Base-by-base conservation (phyloP, 306 rosid species). In the Echinosophora koreensis region DNA sequence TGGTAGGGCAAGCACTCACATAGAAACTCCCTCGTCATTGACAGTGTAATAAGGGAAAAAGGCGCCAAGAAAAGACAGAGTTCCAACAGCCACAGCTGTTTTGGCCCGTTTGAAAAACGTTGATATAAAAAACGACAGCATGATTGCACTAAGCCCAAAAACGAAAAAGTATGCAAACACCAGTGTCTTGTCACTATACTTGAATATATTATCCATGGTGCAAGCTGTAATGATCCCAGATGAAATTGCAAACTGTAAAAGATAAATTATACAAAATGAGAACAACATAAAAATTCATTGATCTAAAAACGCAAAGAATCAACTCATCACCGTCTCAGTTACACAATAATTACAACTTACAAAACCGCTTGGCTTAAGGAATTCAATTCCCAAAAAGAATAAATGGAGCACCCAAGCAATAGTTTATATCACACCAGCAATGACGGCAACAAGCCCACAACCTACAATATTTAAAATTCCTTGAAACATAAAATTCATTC, bases 31-130 rank as follows among this genome's bases (percentile, higher is more conserved):
- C 84, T 92, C 86, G 1, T 92, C 98, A 60, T 88, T 81, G 74
- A 94, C 97, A 39, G 92, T 84, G 84, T 94, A 94, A 83, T 94
- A 94, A 37, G 98, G 98, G 42, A 94, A 89, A 88, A 90, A 94
- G 83, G 92, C 90, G 18, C 97, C 97, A 63, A 94, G 71, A 77
- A 94, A 94, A 71, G 89, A 83, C 66, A 94, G 88, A 37, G 98
- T 94, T 84, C 98, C 98, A 69, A 94, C 98, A 2, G 98, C 97
- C 79, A 94, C 97, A 56, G 98, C 97, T 75, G 98, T 94, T 88
- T 94, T 94, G 62, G 98, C 96, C 82, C 97, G 87, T 42, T 89
- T 83, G 86, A 94, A 94, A 84, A 90, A 94, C 3, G 97, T 89
- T 12, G 97, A 94, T 86, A 92, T 90, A 18, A 92, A 76, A 91